Evolutionary conservation across 768 basidiomycete genomes (phyloP).

Genomic region (Galerina marginata): DNA sequence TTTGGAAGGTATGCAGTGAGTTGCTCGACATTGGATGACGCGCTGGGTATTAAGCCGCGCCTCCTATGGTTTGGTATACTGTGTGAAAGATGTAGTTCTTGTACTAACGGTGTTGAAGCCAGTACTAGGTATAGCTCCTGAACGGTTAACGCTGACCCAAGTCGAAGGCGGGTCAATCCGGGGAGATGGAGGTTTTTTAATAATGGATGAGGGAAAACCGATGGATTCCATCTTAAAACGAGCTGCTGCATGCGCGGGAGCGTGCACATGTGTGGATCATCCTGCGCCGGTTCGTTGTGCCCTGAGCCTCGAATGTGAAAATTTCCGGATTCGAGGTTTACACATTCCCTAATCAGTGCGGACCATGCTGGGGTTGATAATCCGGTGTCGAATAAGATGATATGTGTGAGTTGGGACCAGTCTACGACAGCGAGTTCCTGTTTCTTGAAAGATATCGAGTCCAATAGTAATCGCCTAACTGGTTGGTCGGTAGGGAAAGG

Average conservation of each 20-base stretch:
- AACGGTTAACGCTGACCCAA: not conserved
- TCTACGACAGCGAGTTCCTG: not conserved
- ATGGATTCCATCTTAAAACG: slow-evolving; percentile 1
- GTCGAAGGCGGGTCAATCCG: not conserved
- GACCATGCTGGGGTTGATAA: not conserved
- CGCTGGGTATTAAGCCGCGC: no score
- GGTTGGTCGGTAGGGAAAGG: not conserved
- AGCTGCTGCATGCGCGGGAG: not conserved
- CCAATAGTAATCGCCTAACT: not conserved
- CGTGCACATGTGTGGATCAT: not conserved
- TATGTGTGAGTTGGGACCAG: slow-evolving; percentile 1
- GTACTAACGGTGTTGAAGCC: not conserved
- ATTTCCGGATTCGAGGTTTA: not conserved
- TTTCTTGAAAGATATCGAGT: not conserved
- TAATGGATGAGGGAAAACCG: not conserved
- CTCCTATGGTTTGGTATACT: no score
- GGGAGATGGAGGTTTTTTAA: not conserved
- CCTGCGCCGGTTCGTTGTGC: not conserved
- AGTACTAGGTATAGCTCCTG: not conserved
- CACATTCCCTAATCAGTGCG: not conserved
- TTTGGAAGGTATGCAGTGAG: no score
- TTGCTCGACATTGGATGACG: no score
- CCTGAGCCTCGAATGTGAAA: not conserved
- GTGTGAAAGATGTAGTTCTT: no score
- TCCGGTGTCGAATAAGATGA: not conserved